Percentiles rank a stretch among this genome's conserved stretches.
These are phyloP conservation scores for Mucor velutinosus DNA, from an alignment of 371 early-diverging fungal species.

Conservation along the genomic window DNA sequence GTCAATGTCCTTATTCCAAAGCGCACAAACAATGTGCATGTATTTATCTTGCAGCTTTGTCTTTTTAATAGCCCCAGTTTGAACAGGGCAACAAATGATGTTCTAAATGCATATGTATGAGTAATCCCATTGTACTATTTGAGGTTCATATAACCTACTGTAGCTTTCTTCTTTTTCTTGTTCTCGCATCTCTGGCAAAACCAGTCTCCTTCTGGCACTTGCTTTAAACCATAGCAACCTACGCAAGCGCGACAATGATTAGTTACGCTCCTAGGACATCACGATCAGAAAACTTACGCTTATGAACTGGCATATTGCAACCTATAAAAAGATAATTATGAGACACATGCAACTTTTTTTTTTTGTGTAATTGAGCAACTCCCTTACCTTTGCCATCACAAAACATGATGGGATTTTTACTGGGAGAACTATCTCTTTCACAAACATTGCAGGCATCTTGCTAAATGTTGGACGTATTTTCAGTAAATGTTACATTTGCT, in stretches of 20 bases:
- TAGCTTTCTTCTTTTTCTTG: conserved; percentile 32
- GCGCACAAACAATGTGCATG: conserved; percentile 63
- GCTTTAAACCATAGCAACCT: conserved; percentile 52
- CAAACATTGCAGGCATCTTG: conserved; percentile 51
- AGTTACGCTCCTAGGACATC: neutral
- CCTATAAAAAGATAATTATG: conserved; percentile 22
- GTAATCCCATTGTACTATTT: neutral
- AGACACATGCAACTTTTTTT: neutral
- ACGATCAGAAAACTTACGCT: conserved; percentile 30
- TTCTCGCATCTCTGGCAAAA: conserved; percentile 58
- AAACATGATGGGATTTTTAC: conserved; percentile 52
- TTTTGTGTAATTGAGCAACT: neutral
- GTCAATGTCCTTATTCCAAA: conserved; percentile 48
- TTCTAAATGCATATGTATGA: conserved; percentile 32
- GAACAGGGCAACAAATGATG: conserved; percentile 52
- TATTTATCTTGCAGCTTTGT: conserved; percentile 53
- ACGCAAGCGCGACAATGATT: neutral
- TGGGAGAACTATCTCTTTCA: conserved; percentile 44
- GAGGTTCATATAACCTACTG: conserved; percentile 27
- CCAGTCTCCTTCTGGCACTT: conserved; percentile 57
- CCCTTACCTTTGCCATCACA: conserved; percentile 58
- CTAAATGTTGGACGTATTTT: neutral
- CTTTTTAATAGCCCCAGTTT: conserved; percentile 54
- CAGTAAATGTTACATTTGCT: neutral
- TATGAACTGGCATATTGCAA: conserved; percentile 60